phyloP scores from a whole-genome alignment of 2,329 filamentous ascomycete genomes.

The Dendryphion nanum region DNA sequence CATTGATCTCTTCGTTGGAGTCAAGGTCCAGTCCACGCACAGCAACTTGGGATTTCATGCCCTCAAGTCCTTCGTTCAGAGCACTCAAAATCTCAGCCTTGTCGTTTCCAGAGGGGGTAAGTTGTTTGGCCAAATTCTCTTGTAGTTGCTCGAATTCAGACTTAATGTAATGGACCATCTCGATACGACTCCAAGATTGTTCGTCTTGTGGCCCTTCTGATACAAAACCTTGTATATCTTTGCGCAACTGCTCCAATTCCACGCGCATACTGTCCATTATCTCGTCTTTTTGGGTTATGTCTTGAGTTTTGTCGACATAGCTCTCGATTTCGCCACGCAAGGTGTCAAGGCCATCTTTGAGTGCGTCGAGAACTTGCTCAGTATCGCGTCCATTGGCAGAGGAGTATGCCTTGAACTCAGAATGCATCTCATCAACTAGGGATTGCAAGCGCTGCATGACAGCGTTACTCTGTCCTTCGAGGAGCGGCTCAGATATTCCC shows the following conservation, averaged over 20 bases:
- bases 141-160: slow-evolving; percentile 63
- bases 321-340: slow-evolving; percentile 76
- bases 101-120: slow-evolving; percentile 28
- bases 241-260: slow-evolving; percentile 64
- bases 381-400: slow-evolving; percentile 77
- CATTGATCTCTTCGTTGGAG: slow-evolving; percentile 52
- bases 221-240: slow-evolving; percentile 56
- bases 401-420: slow-evolving; percentile 74
- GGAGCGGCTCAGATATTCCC: slow-evolving; percentile 52
- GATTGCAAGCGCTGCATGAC: slow-evolving; percentile 60
- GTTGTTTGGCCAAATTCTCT: slow-evolving; percentile 54
- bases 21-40: slow-evolving; percentile 37
- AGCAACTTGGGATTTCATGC: slow-evolving; percentile 41
- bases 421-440: slow-evolving; percentile 60
- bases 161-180: slow-evolving; percentile 51
- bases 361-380: slow-evolving; percentile 82
- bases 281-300: slow-evolving; percentile 71
- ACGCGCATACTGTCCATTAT: slow-evolving; percentile 67
- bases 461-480: slow-evolving; percentile 56
- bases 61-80: slow-evolving; percentile 40
- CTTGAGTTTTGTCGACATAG: slow-evolving; percentile 72
- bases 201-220: slow-evolving; percentile 45
- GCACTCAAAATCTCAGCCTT: slow-evolving; percentile 42
- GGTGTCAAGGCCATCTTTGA: slow-evolving; percentile 82
- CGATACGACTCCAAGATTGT: slow-evolving; percentile 40